phyloP scores from a whole-genome alignment of 805 yeast species.

The Saccharomycopsis fermentans region DNA sequence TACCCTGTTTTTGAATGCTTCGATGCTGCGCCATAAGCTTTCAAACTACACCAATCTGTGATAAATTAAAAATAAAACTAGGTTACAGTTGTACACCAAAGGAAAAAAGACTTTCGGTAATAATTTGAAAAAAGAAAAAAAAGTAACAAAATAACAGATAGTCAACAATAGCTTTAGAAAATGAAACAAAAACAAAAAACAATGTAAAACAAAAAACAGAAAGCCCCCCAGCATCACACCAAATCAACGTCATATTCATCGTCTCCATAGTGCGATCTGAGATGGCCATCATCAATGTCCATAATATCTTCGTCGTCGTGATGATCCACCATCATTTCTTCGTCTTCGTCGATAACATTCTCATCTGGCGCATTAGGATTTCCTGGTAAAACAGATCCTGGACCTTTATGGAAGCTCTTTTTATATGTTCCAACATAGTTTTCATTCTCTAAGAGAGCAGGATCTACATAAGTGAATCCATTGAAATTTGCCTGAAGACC shows the following conservation, averaged over 20 bases:
- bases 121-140: too few relatives aligned
- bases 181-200: background rate
- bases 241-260: constrained; percentile 18
- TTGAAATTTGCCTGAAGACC: constrained; percentile 94
- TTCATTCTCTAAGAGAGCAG: constrained; percentile 61
- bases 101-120: too few relatives aligned
- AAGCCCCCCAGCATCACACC: background rate
- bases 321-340: constrained; percentile 17
- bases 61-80: too few relatives aligned
- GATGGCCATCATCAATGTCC: constrained; percentile 21
- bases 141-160: too few relatives aligned
- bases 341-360: constrained; percentile 69
- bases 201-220: background rate
- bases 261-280: constrained; percentile 12
- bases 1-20: too few relatives aligned
- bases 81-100: too few relatives aligned
- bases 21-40: too few relatives aligned
- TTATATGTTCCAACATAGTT: constrained; percentile 39
- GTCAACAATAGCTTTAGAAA: background rate
- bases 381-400: constrained; percentile 70
- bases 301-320: constrained; percentile 25
- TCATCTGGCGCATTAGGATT: constrained; percentile 79
- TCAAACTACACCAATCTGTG: too few relatives aligned
- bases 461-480: constrained; percentile 95
- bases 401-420: constrained; percentile 33